These are phyloP conservation scores for Aspergillus sp. DNA, from an alignment of 2,329 filamentous ascomycete genomes.

Conservation along the genomic window DNA sequence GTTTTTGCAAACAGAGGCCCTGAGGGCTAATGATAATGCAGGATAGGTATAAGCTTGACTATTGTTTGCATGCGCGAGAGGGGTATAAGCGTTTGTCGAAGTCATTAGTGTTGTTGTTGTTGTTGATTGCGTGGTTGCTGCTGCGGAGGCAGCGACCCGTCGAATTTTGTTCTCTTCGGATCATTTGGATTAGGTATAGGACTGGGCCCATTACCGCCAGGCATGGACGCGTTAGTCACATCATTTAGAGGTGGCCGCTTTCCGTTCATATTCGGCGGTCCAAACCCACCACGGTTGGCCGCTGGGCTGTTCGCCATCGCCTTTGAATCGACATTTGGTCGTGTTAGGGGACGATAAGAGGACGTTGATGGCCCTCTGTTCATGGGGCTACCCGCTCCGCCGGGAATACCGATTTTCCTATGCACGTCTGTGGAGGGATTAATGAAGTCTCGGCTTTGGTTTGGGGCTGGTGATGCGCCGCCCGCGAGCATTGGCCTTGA, in stretches of 20 bases:
- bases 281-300: constrained; percentile 20
- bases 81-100: not conserved
- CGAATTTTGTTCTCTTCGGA: constrained; percentile 32
- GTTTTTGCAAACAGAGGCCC: not conserved
- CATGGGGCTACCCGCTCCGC: constrained; percentile 30
- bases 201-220: constrained; percentile 22
- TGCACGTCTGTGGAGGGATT: constrained; percentile 37
- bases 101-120: constrained; percentile 12
- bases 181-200: constrained; percentile 27
- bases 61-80: not conserved
- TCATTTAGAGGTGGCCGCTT: constrained; percentile 47
- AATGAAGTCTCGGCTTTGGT: constrained; percentile 32
- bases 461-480: constrained; percentile 31
- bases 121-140: constrained; percentile 20
- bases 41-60: not conserved
- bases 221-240: constrained; percentile 40
- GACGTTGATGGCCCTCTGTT: constrained; percentile 37
- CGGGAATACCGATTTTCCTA: constrained; percentile 37
- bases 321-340: constrained; percentile 36
- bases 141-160: constrained; percentile 18
- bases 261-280: constrained; percentile 35
- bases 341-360: constrained; percentile 47
- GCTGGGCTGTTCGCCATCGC: constrained; percentile 18
- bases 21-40: not conserved
- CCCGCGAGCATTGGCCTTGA: constrained; percentile 46